Base-by-base conservation (phyloP, 768 basidiomycete species). In the Pleurotus djamor region DNA sequence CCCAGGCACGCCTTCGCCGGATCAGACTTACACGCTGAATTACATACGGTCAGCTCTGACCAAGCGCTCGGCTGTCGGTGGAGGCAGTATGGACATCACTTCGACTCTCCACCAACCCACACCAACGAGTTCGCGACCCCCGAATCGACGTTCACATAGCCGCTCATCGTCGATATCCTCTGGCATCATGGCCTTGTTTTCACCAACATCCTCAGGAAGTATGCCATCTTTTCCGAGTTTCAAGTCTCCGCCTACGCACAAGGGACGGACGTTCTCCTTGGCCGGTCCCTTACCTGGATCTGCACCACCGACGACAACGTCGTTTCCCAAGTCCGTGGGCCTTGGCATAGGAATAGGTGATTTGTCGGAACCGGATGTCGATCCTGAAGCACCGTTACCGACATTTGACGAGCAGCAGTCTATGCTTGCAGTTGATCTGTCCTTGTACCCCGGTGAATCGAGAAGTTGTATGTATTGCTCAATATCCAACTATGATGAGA, bases 391-490 rank as follows among this genome's bases (percentile, higher is more conserved):
- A 3, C 88, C 87, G 0, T 70, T 98, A 14, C 95, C 96, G 0
- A 94, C 92, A 0, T 87, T 96, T 28, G 89, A 95, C 61, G 86
- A 90, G 0, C 89, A 89, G 59, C 90, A 92, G 8, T 83, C 89
- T 35, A 90, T 98, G 84, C 76, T 98, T 8, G 94, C 91, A 0
- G 92, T 99, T 0, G 97, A 98, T 71, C 68, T 98, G 34, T 73
- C 78, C 4, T 78, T 99, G 14, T 79, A 74, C 3, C 92, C 94
- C n/a, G 94, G 95, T 4, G 89, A 96, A 71, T 89, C 85, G 36
- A 82, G 86, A 60, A 90, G 82, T 61, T 97, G 94, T 96, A 68
- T 64, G 89, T 83, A 6, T 47, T 41, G 60, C 55, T 60, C 48
- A 5, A 36, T 35, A 52, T n/a, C n/a, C n/a, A 33, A 5, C 51